Conservation (phyloP, 2,329 filamentous ascomycete genomes). For the Cladosporium sp. region DNA sequence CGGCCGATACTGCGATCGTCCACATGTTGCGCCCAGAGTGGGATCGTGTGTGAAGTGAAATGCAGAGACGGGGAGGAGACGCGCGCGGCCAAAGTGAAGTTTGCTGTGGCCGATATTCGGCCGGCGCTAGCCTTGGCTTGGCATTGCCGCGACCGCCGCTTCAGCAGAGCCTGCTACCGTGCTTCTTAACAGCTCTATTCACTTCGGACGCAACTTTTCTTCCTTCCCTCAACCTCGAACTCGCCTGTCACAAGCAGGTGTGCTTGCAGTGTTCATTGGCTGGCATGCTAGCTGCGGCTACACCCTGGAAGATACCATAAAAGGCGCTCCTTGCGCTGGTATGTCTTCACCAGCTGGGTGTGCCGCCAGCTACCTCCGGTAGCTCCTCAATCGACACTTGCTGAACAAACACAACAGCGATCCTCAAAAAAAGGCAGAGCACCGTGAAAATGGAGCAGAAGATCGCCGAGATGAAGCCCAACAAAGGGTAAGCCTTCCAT, state of each 20-base stretch:
- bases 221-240: constrained; percentile 4
- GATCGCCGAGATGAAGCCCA: constrained; percentile 75
- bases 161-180: constrained; percentile 5
- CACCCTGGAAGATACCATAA: constrained; percentile 1
- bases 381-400: not conserved
- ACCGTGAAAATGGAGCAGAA: constrained; percentile 36
- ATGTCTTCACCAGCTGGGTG: not conserved
- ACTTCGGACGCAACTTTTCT: not conserved
- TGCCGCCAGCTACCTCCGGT: constrained; percentile 1
- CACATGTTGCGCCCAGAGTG: constrained; percentile 20
- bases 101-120: not conserved
- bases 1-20: constrained; percentile 22
- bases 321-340: constrained; percentile 1
- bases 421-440: not conserved
- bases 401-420: constrained; percentile 2
- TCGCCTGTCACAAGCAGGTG: not conserved
- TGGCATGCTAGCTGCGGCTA: constrained; percentile 8
- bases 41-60: not conserved
- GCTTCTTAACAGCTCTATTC: constrained; percentile 10
- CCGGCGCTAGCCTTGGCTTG: not conserved
- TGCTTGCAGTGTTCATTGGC: constrained; percentile 2
- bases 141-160: not conserved
- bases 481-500: constrained; percentile 61
- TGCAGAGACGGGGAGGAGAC: constrained; percentile 9
- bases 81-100: constrained; percentile 3